Evolutionary conservation across 192 early-diverging fungal genomes (phyloP).

Genomic region (Coemansia interrupta): DNA sequence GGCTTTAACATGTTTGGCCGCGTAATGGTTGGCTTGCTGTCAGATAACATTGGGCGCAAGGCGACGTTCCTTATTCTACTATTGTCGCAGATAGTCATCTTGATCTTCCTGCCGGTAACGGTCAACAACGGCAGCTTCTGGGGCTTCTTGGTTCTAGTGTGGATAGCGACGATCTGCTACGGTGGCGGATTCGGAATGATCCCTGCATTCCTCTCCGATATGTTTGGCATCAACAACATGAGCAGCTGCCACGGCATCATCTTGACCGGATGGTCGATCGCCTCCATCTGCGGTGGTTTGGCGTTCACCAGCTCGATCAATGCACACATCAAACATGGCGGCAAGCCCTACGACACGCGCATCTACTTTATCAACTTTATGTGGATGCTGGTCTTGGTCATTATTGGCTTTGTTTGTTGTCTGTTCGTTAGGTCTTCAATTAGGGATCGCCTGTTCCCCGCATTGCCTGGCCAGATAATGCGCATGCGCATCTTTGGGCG

Average conservation of each 20-base stretch:
- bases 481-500: slow-evolving; percentile 64
- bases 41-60: slow-evolving; percentile 63
- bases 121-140: slow-evolving; percentile 57
- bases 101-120: slow-evolving; percentile 57
- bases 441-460: slow-evolving; percentile 66
- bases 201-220: slow-evolving; percentile 71
- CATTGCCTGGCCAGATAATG: slow-evolving; percentile 56
- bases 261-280: slow-evolving; percentile 71
- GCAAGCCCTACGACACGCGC: slow-evolving; percentile 40
- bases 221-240: slow-evolving; percentile 72
- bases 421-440: slow-evolving; percentile 62
- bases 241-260: slow-evolving; percentile 73
- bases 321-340: slow-evolving; percentile 44
- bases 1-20: slow-evolving; percentile 63
- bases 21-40: slow-evolving; percentile 52
- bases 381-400: slow-evolving; percentile 63
- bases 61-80: slow-evolving; percentile 60
- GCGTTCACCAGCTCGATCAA: slow-evolving; percentile 65
- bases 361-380: slow-evolving; percentile 62
- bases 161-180: slow-evolving; percentile 65
- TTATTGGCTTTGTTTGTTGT: slow-evolving; percentile 56
- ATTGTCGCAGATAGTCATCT: slow-evolving; percentile 53
- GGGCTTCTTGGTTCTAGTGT: slow-evolving; percentile 56
- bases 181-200: slow-evolving; percentile 76
- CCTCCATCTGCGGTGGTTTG: slow-evolving; percentile 65